Evolutionary conservation across 192 early-diverging fungal genomes (phyloP), one percentile per base, ranked within the genome.

Genomic region (Umbelopsis sp.): DNA sequence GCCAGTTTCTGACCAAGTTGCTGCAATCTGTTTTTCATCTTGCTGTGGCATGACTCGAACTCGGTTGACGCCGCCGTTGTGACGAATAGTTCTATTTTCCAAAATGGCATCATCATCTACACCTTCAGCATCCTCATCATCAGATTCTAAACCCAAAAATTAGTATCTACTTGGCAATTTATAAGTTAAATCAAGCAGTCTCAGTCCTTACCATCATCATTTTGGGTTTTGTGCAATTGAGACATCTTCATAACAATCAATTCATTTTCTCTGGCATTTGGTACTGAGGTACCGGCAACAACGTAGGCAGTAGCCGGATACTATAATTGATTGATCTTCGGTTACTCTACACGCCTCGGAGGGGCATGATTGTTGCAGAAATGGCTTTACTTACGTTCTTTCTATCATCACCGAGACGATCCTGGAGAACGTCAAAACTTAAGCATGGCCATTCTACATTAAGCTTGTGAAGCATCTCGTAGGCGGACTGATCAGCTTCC

Each of bases 381-480:
- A 66, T 18, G 16, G 22, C 20, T 64, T 7, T 22, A 79, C 75
- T 64, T 83, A 89, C 87, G 16, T 83, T 86, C 46, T 85, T 90
- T 65, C 96, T 83, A 67, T 87, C 86, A 27, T 79, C 81, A 7
- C 96, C 97, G 44, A 97, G 80, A 46, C 88, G 89, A 77, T 98
- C 96, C 21, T 88, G 84, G 55, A 99, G 82, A 73, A 99, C 86
- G 77, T 99, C 98, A 71, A 99, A 99, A 78, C 91, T 94, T 53
- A 99, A 87, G 76, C 95, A 97, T 30, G 98, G 98, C 93, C 96
- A 96, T 75, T 95, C 88, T 33, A 94, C 92, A 49, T 92, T 84
- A 86, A 99, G 86, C 22, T 84, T 84, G 82, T 99, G 97, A 67
- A 99, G 88, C 98, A 99, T 98, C 69, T 95, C 93, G 82, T 99